phyloP scores from a whole-genome alignment of 176 grass and related monocot genomes.

The Zoysia japonica region DNA sequence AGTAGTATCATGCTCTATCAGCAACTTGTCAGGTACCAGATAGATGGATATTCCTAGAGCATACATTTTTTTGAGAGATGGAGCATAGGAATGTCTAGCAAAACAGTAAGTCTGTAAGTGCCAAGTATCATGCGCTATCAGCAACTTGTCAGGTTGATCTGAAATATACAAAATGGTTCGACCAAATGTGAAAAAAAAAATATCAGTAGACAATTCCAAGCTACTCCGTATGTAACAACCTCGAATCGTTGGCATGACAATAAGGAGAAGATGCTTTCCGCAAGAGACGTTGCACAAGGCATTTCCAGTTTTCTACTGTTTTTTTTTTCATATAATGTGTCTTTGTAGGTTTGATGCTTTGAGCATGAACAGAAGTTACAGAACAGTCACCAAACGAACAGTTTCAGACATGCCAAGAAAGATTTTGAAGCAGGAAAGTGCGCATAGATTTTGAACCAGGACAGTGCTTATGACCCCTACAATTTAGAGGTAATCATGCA shows the following conservation, averaged over 20 bases:
- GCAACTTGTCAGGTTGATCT: not conserved
- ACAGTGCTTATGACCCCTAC: not conserved
- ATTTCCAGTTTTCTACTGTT: not conserved
- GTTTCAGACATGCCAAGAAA: constrained; percentile 19
- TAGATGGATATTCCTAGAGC: not conserved
- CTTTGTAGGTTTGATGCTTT: constrained; percentile 26
- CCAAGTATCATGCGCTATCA: not conserved
- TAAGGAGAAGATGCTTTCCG: not conserved
- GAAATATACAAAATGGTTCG: not conserved
- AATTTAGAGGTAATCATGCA: constrained; percentile 5
- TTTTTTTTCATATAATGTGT: not conserved
- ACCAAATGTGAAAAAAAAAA: not conserved
- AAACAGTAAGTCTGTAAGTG: not conserved
- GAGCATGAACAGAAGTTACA: not conserved
- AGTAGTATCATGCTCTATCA: not conserved
- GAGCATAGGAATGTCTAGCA: not conserved
- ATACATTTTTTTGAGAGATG: not conserved
- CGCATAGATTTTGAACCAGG: not conserved
- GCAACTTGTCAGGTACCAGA: not conserved
- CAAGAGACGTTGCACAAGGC: not conserved
- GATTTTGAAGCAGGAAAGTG: constrained; percentile 13
- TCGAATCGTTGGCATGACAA: not conserved
- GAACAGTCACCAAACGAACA: constrained; percentile 3
- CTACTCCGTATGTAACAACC: not conserved
- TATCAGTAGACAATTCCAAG: not conserved